A percentile compares a stretch with the other conserved stretches of the same genome.
Conservation (phyloP, 805 yeast species). For the Suhomyces canberraensis region DNA sequence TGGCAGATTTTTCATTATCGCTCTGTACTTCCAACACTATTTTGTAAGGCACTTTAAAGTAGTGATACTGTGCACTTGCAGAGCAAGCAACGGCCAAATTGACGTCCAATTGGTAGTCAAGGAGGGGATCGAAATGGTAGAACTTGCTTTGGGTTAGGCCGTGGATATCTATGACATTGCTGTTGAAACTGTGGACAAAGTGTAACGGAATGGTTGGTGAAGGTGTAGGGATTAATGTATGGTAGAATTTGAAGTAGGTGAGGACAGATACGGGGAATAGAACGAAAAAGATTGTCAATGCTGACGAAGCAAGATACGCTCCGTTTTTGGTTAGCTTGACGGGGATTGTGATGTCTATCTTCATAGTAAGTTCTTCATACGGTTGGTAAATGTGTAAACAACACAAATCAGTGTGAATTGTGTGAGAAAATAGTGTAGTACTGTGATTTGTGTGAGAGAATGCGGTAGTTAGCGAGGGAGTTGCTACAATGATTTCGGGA, state of each 20-base stretch:
- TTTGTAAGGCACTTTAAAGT: slow-evolving; percentile 1
- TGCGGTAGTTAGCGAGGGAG: too few species aligned
- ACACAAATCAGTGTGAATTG: too few species aligned
- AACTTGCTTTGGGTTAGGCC: neutral
- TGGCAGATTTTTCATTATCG: neutral
- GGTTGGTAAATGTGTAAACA: too few species aligned
- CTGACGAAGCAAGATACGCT: slow-evolving; percentile 18
- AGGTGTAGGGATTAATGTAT: slow-evolving; percentile 28
- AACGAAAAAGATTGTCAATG: slow-evolving; percentile 21
- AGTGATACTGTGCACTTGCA: slow-evolving; percentile 6
- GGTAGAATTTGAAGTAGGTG: slow-evolving; percentile 35
- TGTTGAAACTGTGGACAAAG: slow-evolving; percentile 2
- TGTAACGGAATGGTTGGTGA: slow-evolving; percentile 15
- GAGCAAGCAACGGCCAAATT: slow-evolving; percentile 26
- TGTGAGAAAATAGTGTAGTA: neutral
- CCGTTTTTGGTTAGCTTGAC: slow-evolving; percentile 20
- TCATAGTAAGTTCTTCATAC: too few species aligned
- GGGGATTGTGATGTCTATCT: slow-evolving; percentile 10
- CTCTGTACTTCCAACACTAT: neutral
- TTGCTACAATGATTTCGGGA: too few species aligned
- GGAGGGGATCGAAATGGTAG: slow-evolving; percentile 11
- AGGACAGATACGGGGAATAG: slow-evolving; percentile 35
- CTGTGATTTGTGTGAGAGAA: too few species aligned
- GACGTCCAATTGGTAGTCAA: slow-evolving; percentile 18
- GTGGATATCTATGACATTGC: slow-evolving; percentile 2